Evolutionary conservation across 2,329 filamentous ascomycete genomes (phyloP).

Genomic region (Colletotrichum australisinense): DNA sequence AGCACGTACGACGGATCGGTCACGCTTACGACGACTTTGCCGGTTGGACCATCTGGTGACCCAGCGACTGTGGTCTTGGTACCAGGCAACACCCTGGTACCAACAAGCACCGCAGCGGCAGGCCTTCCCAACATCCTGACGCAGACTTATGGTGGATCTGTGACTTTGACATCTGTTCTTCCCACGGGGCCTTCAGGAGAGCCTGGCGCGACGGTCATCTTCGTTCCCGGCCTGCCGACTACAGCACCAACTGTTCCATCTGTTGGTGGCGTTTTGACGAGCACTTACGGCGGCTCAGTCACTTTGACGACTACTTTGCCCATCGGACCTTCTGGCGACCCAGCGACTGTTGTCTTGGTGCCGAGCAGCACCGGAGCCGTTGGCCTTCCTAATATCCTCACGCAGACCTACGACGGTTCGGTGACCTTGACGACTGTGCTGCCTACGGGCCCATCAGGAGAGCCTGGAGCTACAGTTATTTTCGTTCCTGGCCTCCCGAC

Average conservation of each 20-base stretch:
- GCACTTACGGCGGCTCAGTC: neutral
- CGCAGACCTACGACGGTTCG: conserved; percentile 2
- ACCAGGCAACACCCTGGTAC: neutral
- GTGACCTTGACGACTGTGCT: neutral
- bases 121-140: neutral
- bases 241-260: neutral
- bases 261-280: neutral
- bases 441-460: neutral
- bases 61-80: conserved; percentile 1
- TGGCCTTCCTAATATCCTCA: conserved; percentile 1
- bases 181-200: neutral
- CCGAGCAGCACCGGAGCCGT: neutral
- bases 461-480: conserved; percentile 3
- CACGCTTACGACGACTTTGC: conserved; percentile 8
- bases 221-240: neutral
- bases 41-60: neutral
- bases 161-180: neutral
- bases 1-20: conserved; percentile 24
- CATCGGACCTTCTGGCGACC: neutral
- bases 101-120: neutral
- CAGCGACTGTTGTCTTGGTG: neutral
- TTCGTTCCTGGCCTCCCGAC: neutral
- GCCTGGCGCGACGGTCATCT: neutral
- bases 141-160: neutral
- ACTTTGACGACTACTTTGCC: neutral